A percentile compares a stretch with the other conserved stretches of the same genome.
Conservation (phyloP, 208 protist genomes). For the Leishmania aethiopica region DNA sequence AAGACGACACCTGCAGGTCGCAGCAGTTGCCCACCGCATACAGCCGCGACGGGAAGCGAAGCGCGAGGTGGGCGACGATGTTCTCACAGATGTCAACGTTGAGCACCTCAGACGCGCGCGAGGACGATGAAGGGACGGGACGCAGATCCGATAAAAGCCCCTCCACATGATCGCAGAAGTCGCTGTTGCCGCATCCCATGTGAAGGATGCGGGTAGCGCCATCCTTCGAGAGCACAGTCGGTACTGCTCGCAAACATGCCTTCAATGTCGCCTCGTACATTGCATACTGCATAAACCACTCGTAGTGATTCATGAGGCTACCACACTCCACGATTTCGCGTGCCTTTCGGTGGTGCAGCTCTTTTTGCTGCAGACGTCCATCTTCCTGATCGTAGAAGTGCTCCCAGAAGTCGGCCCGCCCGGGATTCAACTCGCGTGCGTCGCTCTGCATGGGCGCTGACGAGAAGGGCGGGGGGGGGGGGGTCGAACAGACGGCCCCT, state of each 20-base stretch:
- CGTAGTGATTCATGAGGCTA: slow-evolving; percentile 64
- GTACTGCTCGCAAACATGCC: not conserved
- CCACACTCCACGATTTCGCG: slow-evolving; percentile 30
- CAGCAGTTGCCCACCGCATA: slow-evolving; percentile 69
- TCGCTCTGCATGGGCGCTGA: slow-evolving; percentile 35
- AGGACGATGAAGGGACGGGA: not conserved
- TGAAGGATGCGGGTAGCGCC: slow-evolving; percentile 39
- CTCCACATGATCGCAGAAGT: slow-evolving; percentile 51
- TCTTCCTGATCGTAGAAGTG: slow-evolving; percentile 56
- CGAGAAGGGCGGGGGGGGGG: too few species aligned
- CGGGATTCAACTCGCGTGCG: slow-evolving; percentile 39
- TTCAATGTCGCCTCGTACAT: slow-evolving; percentile 38
- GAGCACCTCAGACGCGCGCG: slow-evolving; percentile 28
- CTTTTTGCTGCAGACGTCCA: slow-evolving; percentile 38
- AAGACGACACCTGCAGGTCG: slow-evolving; percentile 20
- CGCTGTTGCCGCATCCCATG: slow-evolving; percentile 67
- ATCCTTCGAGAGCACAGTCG: not conserved
- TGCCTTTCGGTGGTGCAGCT: slow-evolving; percentile 31
- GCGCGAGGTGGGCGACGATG: slow-evolving; percentile 38
- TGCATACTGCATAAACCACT: slow-evolving; percentile 69
- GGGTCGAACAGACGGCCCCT: too few species aligned
- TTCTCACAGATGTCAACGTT: slow-evolving; percentile 67
- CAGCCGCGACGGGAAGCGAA: slow-evolving; percentile 27
- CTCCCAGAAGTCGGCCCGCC: slow-evolving; percentile 53
- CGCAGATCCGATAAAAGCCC: slow-evolving; percentile 5